phyloP scores from a whole-genome alignment of 108 stramenopile genomes.

The Hondaea fermentalgiana region DNA sequence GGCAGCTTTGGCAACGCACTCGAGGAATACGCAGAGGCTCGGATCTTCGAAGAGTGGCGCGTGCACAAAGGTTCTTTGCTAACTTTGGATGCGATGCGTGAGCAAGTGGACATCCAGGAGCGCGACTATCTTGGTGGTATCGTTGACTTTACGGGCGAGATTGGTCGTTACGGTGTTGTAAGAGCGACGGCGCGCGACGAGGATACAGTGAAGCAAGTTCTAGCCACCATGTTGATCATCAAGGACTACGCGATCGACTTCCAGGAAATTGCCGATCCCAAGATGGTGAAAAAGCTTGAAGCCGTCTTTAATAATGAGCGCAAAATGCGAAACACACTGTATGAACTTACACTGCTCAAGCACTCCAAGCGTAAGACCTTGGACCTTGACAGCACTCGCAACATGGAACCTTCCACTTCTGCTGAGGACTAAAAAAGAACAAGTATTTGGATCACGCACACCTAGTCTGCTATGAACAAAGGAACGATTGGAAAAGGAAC shows the following conservation, averaged over 20 bases:
- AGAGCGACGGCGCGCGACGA: constrained; percentile 71
- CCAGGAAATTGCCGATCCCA: neutral
- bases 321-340: neutral
- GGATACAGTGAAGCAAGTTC: constrained; percentile 33
- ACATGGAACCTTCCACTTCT: neutral
- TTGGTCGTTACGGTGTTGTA: constrained; percentile 80
- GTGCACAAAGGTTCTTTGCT: constrained; percentile 50
- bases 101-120: constrained; percentile 33
- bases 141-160: constrained; percentile 89
- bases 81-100: constrained; percentile 25
- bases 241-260: neutral
- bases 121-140: constrained; percentile 84
- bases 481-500: no score
- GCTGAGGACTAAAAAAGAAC: no score
- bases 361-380: neutral
- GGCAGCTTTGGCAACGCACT: constrained; percentile 65
- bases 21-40: constrained; percentile 86
- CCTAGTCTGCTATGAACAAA: no score
- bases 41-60: constrained; percentile 76
- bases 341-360: neutral
- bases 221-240: neutral
- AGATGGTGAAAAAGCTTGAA: neutral
- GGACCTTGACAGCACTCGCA: neutral
- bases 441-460: no score
- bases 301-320: neutral